Conservation (phyloP, 164 flowering plant genomes). For the Kingdonia uniflora region DNA sequence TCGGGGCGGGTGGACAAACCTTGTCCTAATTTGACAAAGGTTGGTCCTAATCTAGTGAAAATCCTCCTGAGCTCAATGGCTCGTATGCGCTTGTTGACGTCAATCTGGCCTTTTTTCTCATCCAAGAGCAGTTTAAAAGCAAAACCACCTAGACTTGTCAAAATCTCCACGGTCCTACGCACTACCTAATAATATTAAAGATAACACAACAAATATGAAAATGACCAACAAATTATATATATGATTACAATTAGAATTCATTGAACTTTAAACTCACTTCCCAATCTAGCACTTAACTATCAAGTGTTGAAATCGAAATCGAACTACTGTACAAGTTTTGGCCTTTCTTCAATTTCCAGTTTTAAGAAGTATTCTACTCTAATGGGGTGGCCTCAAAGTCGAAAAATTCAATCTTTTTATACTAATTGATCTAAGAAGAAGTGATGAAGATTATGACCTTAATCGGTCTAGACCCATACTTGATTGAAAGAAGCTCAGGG, state of each 20-base stretch:
- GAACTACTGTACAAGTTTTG: no score
- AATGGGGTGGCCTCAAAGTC: no score
- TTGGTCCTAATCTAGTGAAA: slow-evolving; percentile 77
- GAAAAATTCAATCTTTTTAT: no score
- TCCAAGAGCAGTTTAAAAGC: slow-evolving; percentile 55
- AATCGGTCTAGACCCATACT: slow-evolving; percentile 64
- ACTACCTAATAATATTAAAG: slow-evolving; percentile 29
- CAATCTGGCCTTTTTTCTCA: slow-evolving; percentile 48
- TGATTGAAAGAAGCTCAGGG: slow-evolving; percentile 46
- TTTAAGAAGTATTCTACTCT: no score
- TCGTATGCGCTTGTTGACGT: slow-evolving; percentile 47
- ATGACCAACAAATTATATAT: neutral
- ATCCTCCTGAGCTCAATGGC: slow-evolving; percentile 51
- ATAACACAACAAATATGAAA: neutral
- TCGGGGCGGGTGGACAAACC: slow-evolving; percentile 95
- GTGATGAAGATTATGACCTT: slow-evolving; percentile 28
- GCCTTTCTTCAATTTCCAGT: no score
- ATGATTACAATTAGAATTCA: no score
- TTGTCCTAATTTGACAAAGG: slow-evolving; percentile 94
- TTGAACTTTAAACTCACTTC: no score
- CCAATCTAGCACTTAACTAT: no score
- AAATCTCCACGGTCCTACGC: slow-evolving; percentile 51
- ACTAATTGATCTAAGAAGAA: neutral
- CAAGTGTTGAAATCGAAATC: no score
- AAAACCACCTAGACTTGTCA: slow-evolving; percentile 53